Conservation (phyloP, 148 eudicot genomes). For the Vaccinium vitisidaea region DNA sequence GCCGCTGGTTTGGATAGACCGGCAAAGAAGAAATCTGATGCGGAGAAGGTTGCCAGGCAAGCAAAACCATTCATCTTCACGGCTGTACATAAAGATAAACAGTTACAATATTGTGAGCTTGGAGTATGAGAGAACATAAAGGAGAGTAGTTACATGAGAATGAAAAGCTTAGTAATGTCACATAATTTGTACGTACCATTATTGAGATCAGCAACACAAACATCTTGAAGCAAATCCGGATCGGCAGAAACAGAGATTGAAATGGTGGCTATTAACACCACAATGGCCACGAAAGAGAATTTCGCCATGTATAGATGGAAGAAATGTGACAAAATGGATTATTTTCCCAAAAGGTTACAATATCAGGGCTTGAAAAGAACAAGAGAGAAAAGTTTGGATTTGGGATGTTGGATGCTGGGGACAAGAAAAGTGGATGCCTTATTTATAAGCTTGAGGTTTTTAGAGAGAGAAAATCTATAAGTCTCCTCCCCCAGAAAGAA, state of each 20-base stretch:
- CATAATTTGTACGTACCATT: too few relatives aligned
- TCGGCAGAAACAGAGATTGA: conserved; percentile 32
- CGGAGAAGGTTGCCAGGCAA: neutral
- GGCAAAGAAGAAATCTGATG: conserved; percentile 34
- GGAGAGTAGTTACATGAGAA: too few relatives aligned
- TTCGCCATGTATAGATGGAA: conserved; percentile 6
- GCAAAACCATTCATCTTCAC: too few relatives aligned
- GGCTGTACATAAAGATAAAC: too few relatives aligned
- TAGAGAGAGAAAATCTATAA: too few relatives aligned
- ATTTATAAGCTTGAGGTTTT: neutral
- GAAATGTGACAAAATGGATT: neutral
- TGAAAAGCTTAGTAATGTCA: too few relatives aligned
- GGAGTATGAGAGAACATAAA: too few relatives aligned
- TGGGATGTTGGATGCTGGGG: too few relatives aligned
- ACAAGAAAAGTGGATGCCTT: neutral
- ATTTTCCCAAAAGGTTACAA: neutral
- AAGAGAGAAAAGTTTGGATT: neutral
- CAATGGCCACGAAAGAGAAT: conserved; percentile 3
- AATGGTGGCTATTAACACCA: conserved; percentile 14
- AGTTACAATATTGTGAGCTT: too few relatives aligned
- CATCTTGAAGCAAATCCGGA: conserved; percentile 21
- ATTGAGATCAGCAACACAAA: too few relatives aligned
- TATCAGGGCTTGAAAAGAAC: neutral
- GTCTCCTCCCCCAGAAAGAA: neutral
- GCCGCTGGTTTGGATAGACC: conserved; percentile 23